Conservation (phyloP, 2,329 filamentous ascomycete genomes). For the Cladobotryum protrusum region DNA sequence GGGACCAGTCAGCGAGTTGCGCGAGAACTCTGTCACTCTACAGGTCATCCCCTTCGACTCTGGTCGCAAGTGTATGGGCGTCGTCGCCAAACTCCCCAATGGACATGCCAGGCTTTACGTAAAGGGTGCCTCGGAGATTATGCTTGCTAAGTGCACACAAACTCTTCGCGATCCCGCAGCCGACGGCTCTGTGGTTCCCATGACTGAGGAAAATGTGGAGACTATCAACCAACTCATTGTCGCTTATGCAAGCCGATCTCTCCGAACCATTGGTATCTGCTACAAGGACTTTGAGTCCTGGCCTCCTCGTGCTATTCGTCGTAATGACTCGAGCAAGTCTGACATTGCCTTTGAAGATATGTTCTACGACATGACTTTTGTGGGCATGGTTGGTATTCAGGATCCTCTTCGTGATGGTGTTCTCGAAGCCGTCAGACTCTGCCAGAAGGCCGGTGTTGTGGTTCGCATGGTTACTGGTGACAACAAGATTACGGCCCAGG, state of each 20-base stretch:
- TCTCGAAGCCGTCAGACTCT: slow-evolving; percentile 64
- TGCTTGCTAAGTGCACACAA: slow-evolving; percentile 50
- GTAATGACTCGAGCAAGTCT: slow-evolving; percentile 48
- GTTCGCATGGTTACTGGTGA: slow-evolving; percentile 85
- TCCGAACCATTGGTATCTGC: slow-evolving; percentile 77
- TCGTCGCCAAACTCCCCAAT: slow-evolving; percentile 46
- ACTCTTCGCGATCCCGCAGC: slow-evolving; percentile 44
- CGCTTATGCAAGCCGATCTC: slow-evolving; percentile 69
- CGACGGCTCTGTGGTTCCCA: slow-evolving; percentile 34
- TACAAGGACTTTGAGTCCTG: slow-evolving; percentile 81
- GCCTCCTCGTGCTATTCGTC: slow-evolving; percentile 63
- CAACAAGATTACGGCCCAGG: slow-evolving; percentile 71
- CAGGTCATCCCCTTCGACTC: slow-evolving; percentile 74
- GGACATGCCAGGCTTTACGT: slow-evolving; percentile 52
- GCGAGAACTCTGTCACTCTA: slow-evolving; percentile 51
- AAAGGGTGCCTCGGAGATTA: slow-evolving; percentile 60
- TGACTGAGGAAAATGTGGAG: slow-evolving; percentile 48
- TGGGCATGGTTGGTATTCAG: slow-evolving; percentile 72
- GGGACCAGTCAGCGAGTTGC: slow-evolving; percentile 57
- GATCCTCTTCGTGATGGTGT: slow-evolving; percentile 73
- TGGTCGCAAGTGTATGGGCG: slow-evolving; percentile 64
- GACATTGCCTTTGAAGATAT: slow-evolving; percentile 61
- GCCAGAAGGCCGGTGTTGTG: slow-evolving; percentile 69
- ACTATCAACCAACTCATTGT: slow-evolving; percentile 63
- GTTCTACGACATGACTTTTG: slow-evolving; percentile 60